Conservation (phyloP, 352 stramenopile genomes). For the Aphanomyces astaci region DNA sequence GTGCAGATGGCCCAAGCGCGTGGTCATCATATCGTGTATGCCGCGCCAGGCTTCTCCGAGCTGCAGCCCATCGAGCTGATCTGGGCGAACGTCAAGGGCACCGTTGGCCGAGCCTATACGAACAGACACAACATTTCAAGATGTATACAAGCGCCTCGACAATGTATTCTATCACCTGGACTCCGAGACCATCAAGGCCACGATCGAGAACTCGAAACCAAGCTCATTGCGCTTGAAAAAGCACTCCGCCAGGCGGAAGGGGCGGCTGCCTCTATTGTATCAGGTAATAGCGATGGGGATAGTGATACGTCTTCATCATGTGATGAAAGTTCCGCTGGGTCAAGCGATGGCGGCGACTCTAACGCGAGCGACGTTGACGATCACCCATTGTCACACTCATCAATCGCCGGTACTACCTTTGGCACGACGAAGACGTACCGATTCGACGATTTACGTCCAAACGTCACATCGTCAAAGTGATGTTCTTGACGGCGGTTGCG, state of each 20-base stretch:
- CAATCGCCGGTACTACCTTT: too few species aligned
- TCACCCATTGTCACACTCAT: too few species aligned
- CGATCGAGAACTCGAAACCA: not conserved
- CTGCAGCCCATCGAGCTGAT: conserved; percentile 20
- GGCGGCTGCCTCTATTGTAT: not conserved
- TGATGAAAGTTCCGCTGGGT: not conserved
- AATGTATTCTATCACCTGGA: not conserved
- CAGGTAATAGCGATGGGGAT: not conserved
- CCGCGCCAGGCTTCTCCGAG: not conserved
- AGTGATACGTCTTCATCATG: not conserved
- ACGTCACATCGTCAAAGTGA: not conserved
- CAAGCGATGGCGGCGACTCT: not conserved
- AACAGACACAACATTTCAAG: not conserved
- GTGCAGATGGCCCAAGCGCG: not conserved
- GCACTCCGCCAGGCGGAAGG: not conserved
- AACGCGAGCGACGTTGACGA: not conserved
- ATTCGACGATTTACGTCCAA: not conserved
- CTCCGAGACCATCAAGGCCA: not conserved
- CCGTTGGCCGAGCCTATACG: conserved; percentile 12
- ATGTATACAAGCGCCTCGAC: conserved; percentile 17
- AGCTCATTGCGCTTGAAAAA: not conserved
- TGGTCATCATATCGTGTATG: not conserved
- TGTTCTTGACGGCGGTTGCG: not conserved
- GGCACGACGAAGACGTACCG: not conserved
- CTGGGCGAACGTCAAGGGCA: conserved; percentile 22